A percentile compares a stretch with the other conserved stretches of the same genome.
Conservation (phyloP, 768 basidiomycete genomes). For the Coprinopsis strossmayeri region DNA sequence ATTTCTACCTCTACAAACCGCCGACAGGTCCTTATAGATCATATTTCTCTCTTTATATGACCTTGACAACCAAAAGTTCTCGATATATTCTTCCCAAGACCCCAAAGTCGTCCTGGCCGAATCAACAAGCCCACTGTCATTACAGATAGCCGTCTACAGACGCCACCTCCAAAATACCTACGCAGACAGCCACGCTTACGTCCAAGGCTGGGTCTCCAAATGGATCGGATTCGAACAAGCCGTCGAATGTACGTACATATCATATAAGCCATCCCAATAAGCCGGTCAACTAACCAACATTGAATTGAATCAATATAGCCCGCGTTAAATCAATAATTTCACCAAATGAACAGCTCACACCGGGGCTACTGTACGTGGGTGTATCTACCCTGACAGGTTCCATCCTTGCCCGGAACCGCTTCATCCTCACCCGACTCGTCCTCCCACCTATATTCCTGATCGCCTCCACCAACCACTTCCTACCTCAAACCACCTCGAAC, state of each 20-base stretch:
- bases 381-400: slow-evolving; percentile 85
- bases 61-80: slow-evolving; percentile 44
- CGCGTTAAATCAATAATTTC: slow-evolving; percentile 81
- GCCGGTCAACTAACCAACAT: slow-evolving; percentile 1
- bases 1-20: not conserved
- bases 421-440: slow-evolving; percentile 57
- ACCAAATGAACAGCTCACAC: slow-evolving; percentile 75
- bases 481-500: slow-evolving; percentile 76
- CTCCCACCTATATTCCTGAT: slow-evolving; percentile 74
- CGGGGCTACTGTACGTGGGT: slow-evolving; percentile 87
- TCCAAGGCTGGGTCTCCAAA: slow-evolving; percentile 65
- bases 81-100: slow-evolving; percentile 70
- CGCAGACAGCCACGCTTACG: slow-evolving; percentile 49
- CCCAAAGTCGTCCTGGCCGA: slow-evolving; percentile 68
- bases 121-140: slow-evolving; percentile 69
- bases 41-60: not conserved
- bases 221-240: slow-evolving; percentile 86
- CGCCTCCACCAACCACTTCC: slow-evolving; percentile 72
- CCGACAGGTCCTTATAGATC: not conserved
- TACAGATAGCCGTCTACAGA: slow-evolving; percentile 67
- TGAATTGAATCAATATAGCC: too few species aligned
- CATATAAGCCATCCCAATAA: not conserved
- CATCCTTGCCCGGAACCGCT: slow-evolving; percentile 75
- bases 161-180: slow-evolving; percentile 51
- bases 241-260: slow-evolving; percentile 67